phyloP scores from a whole-genome alignment of 2,329 filamentous ascomycete genomes.

The Hypomyces rosellus region DNA sequence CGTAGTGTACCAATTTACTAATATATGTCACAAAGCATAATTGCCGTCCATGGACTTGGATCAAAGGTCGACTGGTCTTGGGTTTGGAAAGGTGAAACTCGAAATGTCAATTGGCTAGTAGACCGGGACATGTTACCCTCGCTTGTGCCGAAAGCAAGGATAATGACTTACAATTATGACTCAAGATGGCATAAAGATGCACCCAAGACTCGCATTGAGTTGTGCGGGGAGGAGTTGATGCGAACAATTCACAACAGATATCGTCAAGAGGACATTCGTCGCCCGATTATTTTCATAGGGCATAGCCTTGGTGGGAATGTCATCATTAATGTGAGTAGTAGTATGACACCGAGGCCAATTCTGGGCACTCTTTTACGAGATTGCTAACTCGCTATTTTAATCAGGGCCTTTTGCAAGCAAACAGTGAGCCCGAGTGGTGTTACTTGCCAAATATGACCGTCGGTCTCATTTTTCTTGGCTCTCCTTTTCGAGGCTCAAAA shows the following conservation, averaged over 20 bases:
- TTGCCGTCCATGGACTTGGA: constrained; percentile 18
- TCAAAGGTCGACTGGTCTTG: constrained; percentile 18
- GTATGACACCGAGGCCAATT: neutral
- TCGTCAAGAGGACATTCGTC: constrained; percentile 1
- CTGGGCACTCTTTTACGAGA: neutral
- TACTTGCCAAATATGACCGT: constrained; percentile 3
- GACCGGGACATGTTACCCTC: constrained; percentile 14
- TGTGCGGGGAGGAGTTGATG: constrained; percentile 16
- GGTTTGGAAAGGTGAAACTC: constrained; percentile 12
- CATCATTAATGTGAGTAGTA: constrained; percentile 12
- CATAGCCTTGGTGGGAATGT: constrained; percentile 18
- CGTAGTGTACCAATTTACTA: too few relatives aligned
- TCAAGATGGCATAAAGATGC: constrained; percentile 15
- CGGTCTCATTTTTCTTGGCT: constrained; percentile 14
- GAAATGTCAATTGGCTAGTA: constrained; percentile 14
- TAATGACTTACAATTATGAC: constrained; percentile 15
- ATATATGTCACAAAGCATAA: constrained; percentile 8
- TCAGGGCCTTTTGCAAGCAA: constrained; percentile 14
- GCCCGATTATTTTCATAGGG: constrained; percentile 17
- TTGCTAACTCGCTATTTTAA: neutral
- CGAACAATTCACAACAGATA: constrained; percentile 9
- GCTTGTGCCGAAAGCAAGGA: too few relatives aligned
- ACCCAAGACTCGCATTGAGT: constrained; percentile 15
- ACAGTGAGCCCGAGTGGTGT: constrained; percentile 7
- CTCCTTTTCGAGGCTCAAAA: constrained; percentile 14